phyloP scores from a whole-genome alignment of 2,329 filamentous ascomycete genomes.

The Penicillium sp. region DNA sequence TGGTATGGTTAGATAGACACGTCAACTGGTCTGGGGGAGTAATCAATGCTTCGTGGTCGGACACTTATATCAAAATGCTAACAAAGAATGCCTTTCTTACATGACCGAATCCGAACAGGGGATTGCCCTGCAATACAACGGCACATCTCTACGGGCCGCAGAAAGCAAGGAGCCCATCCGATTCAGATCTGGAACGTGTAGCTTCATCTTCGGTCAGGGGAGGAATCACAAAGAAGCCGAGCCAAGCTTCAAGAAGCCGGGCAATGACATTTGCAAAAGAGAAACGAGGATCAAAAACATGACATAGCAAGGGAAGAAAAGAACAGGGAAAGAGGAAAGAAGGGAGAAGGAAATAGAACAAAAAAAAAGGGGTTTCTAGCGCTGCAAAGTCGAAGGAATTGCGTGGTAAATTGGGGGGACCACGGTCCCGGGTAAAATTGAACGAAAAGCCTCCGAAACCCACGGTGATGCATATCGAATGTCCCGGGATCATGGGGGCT shows the following conservation, averaged over 20 bases:
- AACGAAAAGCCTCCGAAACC: constrained; percentile 29
- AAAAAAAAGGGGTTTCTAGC: constrained; percentile 33
- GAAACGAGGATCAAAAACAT: constrained; percentile 18
- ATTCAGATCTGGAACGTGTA: constrained; percentile 21
- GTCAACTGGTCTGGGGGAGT: not conserved
- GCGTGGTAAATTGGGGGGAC: constrained; percentile 11
- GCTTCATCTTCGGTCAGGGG: constrained; percentile 11
- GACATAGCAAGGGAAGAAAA: not conserved
- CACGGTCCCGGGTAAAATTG: not conserved
- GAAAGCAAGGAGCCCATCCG: constrained; percentile 10
- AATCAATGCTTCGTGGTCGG: constrained; percentile 2
- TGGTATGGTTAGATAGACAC: not conserved
- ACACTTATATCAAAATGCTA: constrained; percentile 7
- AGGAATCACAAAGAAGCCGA: constrained; percentile 14
- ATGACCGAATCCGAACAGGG: constrained; percentile 3
- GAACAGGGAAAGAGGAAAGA: constrained; percentile 2
- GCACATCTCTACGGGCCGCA: constrained; percentile 8
- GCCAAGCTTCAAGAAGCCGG: constrained; percentile 21
- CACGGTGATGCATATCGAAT: constrained; percentile 29
- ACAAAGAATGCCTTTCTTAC: constrained; percentile 9
- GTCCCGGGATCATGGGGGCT: constrained; percentile 21
- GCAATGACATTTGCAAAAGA: constrained; percentile 24
- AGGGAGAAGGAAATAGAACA: constrained; percentile 8
- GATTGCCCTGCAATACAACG: constrained; percentile 1
- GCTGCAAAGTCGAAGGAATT: constrained; percentile 32